Base-by-base conservation (phyloP, 2,329 filamentous ascomycete species). In the Trichoderma cornu-damae region DNA sequence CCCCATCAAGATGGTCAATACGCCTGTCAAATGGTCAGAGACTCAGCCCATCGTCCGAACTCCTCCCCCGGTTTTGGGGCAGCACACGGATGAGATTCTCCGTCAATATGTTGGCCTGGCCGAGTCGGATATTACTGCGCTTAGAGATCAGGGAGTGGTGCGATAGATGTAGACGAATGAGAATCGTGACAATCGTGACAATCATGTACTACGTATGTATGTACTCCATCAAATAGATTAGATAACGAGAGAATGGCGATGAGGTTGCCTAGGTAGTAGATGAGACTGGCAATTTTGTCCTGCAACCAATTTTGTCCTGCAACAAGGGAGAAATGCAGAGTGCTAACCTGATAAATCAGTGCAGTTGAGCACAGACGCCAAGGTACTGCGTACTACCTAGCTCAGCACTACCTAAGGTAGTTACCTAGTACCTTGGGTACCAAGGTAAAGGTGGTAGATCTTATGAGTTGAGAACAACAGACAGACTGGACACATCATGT, bases 11-110 rank as follows among this genome's bases (percentile, higher is more conserved):
- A 76, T 99, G 68, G 87, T 99, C 54, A 96, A 96, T 67, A 95
- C 91, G 0, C 94, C 94, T 0, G 86, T 99, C 59, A 99, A 99
- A 71, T 96, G 91, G 71, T 96, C 91, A 4, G 85, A 92, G 63
- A 88, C 87, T 24, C 85, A 81, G 63, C 90, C 92, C 0, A 82
- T 84, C 3, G 84, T 96, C 37, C 80, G 93, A 32, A 87, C 79
- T 3, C 82, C 89, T 24, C 94, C 94, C 16, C 94, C 94, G 1
- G 88, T 87, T 6, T 74, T 99, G 32, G 94, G 92, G 0, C 84
- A 96, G 73, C 90, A 96, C 71, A 96, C 91, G 0, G 79, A 90
- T 63, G 88, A 94, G 70, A 79, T 96, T 4, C 71, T 96, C 58
- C 69, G 71, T 18, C 79, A 81, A 22, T 68, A 90, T 20, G 72